Base-by-base conservation (phyloP, 1,284 basidiomycete genomes). In the Cryptococcus sp. region DNA sequence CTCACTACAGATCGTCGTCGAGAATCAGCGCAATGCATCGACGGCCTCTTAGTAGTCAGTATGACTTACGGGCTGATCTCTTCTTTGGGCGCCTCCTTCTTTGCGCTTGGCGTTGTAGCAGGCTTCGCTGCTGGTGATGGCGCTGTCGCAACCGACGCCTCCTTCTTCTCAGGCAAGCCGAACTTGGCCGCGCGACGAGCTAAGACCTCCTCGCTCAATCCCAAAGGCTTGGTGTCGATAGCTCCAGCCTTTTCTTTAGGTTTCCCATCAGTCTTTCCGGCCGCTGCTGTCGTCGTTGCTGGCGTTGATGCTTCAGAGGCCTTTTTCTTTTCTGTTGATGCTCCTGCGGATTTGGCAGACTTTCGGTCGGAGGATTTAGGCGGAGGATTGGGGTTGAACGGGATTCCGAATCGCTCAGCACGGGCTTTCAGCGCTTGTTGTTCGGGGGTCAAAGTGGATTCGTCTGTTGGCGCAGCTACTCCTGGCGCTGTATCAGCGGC, bases 351-450 rank as follows among this genome's bases (percentile, higher is more conserved):
- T 13, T 67, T 62, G 10, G 60, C 10, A 3, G 19, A 10, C 31
- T 35, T 35, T 35, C 31, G 31, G 31, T 38, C 19, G 15, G 55
- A 40, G 3, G 51, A 8, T 41, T 59, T 64, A 10, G 61, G 42
- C 15, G 55, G 25, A 19, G 67, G 46, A 44, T 69, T 65, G 19
- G 70, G 70, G 61, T 71, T 69, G 66, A 72, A 73, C 5, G 73
- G 66, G 46, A 74, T 58, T 8, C 78, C 78, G 59, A 80, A 80
- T 55, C 76, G 65, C 47, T 75, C 78, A 1, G 75, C 75, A 31
- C 79, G 72, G 4, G 71, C 70, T 60, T 75, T 75, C 57, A 70
- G 66, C 15, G 71, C 72, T 70, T 72, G 65, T 68, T 77, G 68
- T 57, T 78, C 74, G 56, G 74, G 65, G 47, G 71, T 75, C 44